Base-by-base conservation (phyloP, 2,329 filamentous ascomycete species). In the Hymenotorrendiella dingleyae region DNA sequence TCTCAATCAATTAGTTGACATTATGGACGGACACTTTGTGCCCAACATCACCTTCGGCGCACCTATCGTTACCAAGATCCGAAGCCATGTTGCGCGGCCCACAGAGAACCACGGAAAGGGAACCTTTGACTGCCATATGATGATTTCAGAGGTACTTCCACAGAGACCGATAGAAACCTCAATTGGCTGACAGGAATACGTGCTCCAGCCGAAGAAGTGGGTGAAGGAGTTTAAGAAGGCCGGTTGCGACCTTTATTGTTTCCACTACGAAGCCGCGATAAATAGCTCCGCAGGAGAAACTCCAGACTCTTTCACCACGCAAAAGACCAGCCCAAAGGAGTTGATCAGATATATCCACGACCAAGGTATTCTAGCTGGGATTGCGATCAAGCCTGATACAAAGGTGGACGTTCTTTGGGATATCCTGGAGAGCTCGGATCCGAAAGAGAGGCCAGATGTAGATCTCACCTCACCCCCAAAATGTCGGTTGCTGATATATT, bases 121-220 rank as follows among this genome's bases (percentile, higher is more conserved):
- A 49, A 97, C 91, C 11, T 98, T 98, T 64, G 93, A 98, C 68
- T 98, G 93, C 75, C 93, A 98, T 69, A 97, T 98, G 93, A 98
- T 98, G 93, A 94, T 98, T 62, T 82, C 88, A 59, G 91, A 98
- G 84, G 87, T 91, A 73, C 9, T 26, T 16, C 16, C 24, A 4
- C 8, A 11, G 4, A 23, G 11, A 5, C 17, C 11, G 20, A 4
- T 21, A 4, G 10, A 8, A 12, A 10, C 11, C 11, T 22, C 17
- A 14, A 9, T 7, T 22, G n/a, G n/a, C 29, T 32, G 20, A 32
- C n/a, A 20, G 11, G 4, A 19, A 12, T 19, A 2, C 16, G 17
- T n/a, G 7, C 34, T 41, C 53, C 54, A 93, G 90, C 93, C 93
- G 54, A 94, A 97, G 74, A 90, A 89, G 74, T 98, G 93, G 93